A percentile compares a stretch with the other conserved stretches of the same genome.
These are phyloP conservation scores for Phytopythium montanum DNA, from an alignment of 352 stramenopile genomes.

Conservation along the genomic window DNA sequence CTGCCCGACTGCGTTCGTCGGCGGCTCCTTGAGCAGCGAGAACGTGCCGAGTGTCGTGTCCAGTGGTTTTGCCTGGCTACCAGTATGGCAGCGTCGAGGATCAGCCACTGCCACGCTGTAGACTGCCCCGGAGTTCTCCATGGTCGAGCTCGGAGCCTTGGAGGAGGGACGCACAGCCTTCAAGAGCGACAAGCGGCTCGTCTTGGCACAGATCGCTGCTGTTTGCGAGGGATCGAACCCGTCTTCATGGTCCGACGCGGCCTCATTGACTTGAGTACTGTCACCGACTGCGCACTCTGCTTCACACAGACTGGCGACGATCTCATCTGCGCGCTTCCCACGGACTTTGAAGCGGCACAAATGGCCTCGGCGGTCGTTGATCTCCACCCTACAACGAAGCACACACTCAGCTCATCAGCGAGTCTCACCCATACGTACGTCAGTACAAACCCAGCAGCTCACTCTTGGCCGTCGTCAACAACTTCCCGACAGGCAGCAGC, in stretches of 20 bases:
- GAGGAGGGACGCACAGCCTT: background rate
- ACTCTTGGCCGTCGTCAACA: constrained; percentile 31
- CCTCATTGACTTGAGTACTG: constrained; percentile 3
- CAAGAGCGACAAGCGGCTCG: constrained; percentile 14
- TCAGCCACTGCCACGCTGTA: constrained; percentile 39
- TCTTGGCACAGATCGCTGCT: constrained; percentile 4
- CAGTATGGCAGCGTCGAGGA: constrained; percentile 19
- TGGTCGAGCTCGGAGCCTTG: background rate
- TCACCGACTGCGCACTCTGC: background rate
- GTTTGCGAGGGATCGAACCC: constrained; percentile 23
- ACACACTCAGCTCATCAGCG: background rate
- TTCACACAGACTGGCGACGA: constrained; percentile 26
- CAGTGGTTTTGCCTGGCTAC: constrained; percentile 1
- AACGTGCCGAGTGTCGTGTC: constrained; percentile 9
- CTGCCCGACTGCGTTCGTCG: constrained; percentile 13
- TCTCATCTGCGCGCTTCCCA: constrained; percentile 35
- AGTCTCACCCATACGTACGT: background rate
- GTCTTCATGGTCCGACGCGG: constrained; percentile 50
- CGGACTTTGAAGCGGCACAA: constrained; percentile 63
- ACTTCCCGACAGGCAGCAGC: constrained; percentile 44
- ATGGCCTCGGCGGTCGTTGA: constrained; percentile 64
- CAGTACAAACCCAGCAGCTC: background rate
- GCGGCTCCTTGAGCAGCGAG: constrained; percentile 58
- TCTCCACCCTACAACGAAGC: constrained; percentile 37
- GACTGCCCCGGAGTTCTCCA: constrained; percentile 7